Conservation (phyloP, 495 filamentous ascomycete genomes). For the Saxispiralis lemnorum region DNA sequence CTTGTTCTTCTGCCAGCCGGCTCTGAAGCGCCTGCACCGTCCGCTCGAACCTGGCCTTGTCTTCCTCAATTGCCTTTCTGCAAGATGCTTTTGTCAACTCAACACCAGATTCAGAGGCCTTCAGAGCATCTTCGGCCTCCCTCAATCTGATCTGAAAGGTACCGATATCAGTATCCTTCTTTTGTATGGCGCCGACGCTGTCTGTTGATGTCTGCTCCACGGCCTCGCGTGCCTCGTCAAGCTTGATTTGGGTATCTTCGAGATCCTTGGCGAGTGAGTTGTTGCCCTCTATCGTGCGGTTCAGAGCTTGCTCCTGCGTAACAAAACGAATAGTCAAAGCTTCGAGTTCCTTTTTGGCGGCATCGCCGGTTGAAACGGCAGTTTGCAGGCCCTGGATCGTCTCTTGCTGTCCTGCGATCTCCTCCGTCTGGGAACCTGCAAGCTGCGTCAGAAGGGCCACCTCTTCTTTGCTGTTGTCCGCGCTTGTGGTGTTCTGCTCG, state of each 20-base stretch:
- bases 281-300: not conserved
- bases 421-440: not conserved
- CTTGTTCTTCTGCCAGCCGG: not conserved
- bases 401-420: not conserved
- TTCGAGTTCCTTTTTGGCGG: not conserved
- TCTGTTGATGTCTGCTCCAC: not conserved
- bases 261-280: conserved; percentile 1
- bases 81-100: not conserved
- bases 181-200: not conserved
- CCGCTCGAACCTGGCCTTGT: conserved; percentile 4
- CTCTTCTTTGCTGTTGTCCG: not conserved
- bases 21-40: not conserved
- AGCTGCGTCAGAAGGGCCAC: not conserved
- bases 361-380: not conserved
- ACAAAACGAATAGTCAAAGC: not conserved
- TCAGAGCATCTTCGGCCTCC: not conserved
- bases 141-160: not conserved
- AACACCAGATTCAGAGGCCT: not conserved
- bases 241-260: not conserved
- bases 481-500: not conserved
- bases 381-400: not conserved
- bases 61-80: conserved; percentile 3
- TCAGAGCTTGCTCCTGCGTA: conserved; percentile 2
- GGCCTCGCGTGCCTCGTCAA: not conserved
- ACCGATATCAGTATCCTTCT: not conserved